These are phyloP conservation scores for Perilla frutescens DNA, from an alignment of 257 asterid genomes.

Conservation along the genomic window DNA sequence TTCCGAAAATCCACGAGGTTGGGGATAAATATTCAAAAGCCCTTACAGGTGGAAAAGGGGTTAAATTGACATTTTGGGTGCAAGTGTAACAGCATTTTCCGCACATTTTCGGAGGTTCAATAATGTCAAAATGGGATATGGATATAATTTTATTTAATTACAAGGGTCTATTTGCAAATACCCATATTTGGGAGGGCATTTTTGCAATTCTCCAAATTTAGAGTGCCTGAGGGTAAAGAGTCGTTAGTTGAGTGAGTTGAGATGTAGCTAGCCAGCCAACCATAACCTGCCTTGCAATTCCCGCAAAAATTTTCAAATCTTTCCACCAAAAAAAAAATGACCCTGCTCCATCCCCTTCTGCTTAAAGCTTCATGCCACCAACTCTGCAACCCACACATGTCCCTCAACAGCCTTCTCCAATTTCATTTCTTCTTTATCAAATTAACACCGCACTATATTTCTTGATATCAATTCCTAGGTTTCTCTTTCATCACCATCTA, in stretches of 20 bases:
- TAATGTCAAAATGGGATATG: not conserved
- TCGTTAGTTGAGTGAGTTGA: slow-evolving; percentile 54
- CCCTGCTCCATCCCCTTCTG: slow-evolving; percentile 57
- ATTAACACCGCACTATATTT: not conserved
- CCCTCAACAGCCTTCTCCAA: slow-evolving; percentile 41
- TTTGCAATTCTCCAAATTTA: not conserved
- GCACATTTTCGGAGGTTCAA: too few species aligned
- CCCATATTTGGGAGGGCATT: not conserved
- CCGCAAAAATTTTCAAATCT: slow-evolving; percentile 63
- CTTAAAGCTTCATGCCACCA: slow-evolving; percentile 43
- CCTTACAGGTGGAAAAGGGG: too few species aligned
- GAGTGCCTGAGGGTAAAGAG: slow-evolving; percentile 29
- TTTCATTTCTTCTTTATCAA: slow-evolving; percentile 29
- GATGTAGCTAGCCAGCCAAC: slow-evolving; percentile 69
- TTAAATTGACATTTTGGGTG: too few species aligned
- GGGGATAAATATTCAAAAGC: too few species aligned
- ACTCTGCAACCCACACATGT: slow-evolving; percentile 54
- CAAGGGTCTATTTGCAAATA: slow-evolving; percentile 1
- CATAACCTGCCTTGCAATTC: slow-evolving; percentile 73
- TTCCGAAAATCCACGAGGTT: too few species aligned
- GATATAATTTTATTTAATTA: not conserved
- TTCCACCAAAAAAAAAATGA: slow-evolving; percentile 45
- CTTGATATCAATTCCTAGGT: not conserved
- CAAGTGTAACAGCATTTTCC: too few species aligned
- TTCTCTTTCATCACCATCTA: not conserved